Evolutionary conservation across 2,329 filamentous ascomycete species (phyloP).

Genomic region (Fonsecaea multimorphosa): DNA sequence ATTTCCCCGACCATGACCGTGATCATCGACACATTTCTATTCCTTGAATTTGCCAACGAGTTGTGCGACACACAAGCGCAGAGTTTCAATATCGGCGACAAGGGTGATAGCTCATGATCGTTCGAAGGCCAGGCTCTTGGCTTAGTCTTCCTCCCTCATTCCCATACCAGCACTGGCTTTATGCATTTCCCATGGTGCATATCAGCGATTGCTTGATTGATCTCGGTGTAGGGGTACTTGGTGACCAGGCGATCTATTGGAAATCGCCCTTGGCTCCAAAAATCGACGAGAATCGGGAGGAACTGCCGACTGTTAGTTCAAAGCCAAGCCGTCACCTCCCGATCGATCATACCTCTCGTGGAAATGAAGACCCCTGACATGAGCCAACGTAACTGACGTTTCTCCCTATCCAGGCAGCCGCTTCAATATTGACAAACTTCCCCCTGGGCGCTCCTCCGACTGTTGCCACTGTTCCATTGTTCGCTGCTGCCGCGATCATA

Average conservation of each 20-base stretch:
- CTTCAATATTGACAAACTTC: constrained; percentile 8
- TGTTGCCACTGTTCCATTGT: constrained; percentile 21
- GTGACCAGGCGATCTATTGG: constrained; percentile 55
- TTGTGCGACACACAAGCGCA: neutral
- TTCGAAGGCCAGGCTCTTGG: neutral
- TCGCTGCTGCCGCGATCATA: constrained; percentile 15
- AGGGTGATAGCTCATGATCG: neutral
- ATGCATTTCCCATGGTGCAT: constrained; percentile 39
- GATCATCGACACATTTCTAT: neutral
- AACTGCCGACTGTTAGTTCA: constrained; percentile 12
- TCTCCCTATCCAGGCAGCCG: constrained; percentile 4
- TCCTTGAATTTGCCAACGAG: neutral
- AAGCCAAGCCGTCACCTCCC: neutral
- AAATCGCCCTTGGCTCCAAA: constrained; percentile 49
- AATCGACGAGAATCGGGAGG: constrained; percentile 21
- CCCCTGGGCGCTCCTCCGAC: constrained; percentile 26
- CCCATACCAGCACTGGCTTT: constrained; percentile 41
- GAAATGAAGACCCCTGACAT: constrained; percentile 22
- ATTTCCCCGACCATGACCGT: neutral
- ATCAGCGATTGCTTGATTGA: constrained; percentile 37
- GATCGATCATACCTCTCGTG: constrained; percentile 10
- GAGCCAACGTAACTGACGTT: constrained; percentile 23
- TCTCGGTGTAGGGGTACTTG: constrained; percentile 47
- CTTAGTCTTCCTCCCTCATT: neutral
- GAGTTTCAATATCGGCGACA: neutral